These are phyloP conservation scores for Fusarium illudens DNA, from an alignment of 2,329 filamentous ascomycete species.

Conservation along the genomic window DNA sequence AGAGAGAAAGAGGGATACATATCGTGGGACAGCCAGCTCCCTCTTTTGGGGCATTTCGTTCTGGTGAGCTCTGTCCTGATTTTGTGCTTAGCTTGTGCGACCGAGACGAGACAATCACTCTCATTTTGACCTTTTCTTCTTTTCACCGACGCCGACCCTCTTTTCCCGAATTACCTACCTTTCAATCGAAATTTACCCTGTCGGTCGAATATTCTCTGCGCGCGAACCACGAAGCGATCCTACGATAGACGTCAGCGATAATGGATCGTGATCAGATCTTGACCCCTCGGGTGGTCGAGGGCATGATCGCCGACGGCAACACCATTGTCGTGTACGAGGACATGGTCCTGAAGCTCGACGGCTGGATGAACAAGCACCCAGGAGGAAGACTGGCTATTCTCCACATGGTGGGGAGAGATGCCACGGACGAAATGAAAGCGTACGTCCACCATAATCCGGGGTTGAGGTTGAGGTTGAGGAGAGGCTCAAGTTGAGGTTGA, in stretches of 20 bases:
- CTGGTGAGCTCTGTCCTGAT: neutral
- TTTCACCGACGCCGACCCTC: constrained; percentile 5
- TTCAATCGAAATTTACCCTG: neutral
- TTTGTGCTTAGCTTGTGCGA: neutral
- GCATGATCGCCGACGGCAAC: constrained; percentile 62
- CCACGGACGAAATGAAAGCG: constrained; percentile 49
- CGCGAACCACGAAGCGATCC: neutral
- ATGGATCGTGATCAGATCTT: constrained; percentile 55
- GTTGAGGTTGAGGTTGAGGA: neutral
- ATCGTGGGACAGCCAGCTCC: constrained; percentile 1
- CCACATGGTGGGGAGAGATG: constrained; percentile 58
- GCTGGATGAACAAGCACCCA: constrained; percentile 67
- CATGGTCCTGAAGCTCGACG: constrained; percentile 62
- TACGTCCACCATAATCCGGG: constrained; percentile 36
- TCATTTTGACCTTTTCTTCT: neutral
- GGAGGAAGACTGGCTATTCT: constrained; percentile 66
- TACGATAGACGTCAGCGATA: neutral
- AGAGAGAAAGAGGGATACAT: neutral
- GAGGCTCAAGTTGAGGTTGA: constrained; percentile 3
- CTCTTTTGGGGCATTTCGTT: neutral
- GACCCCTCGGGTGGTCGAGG: constrained; percentile 56
- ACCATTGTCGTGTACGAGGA: constrained; percentile 66
- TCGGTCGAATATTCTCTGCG: neutral
- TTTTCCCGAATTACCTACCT: neutral
- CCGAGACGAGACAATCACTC: neutral